Percentiles rank a stretch among this genome's conserved stretches.
Conservation (phyloP, 192 early-diverging fungal genomes). For the Gigaspora rosea region DNA sequence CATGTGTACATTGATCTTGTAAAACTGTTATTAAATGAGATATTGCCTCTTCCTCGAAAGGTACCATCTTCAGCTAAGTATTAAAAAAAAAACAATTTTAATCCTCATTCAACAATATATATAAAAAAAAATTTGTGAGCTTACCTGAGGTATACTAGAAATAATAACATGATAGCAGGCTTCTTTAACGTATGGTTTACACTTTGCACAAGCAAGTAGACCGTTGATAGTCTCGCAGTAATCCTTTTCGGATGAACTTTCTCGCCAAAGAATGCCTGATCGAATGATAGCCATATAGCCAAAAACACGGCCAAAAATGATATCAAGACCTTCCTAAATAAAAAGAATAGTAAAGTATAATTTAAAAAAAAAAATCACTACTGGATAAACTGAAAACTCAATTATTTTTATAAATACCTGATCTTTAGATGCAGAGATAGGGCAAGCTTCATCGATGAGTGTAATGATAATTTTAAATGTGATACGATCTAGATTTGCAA, state of each 20-base stretch:
- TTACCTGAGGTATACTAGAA: slow-evolving; percentile 55
- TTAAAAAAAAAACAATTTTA: slow-evolving; percentile 10
- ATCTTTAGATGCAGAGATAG: slow-evolving; percentile 28
- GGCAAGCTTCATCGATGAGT: slow-evolving; percentile 20
- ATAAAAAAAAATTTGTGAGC: background rate
- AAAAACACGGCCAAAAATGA: slow-evolving; percentile 90
- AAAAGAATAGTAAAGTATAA: background rate
- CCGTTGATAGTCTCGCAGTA: slow-evolving; percentile 67
- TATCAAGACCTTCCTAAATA: slow-evolving; percentile 83
- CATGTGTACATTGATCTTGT: background rate
- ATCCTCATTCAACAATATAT: background rate
- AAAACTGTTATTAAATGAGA: background rate
- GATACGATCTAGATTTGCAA: slow-evolving; percentile 43
- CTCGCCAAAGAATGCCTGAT: slow-evolving; percentile 71
- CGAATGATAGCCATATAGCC: slow-evolving; percentile 80
- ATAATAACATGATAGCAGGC: slow-evolving; percentile 73
- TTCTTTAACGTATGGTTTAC: slow-evolving; percentile 83
- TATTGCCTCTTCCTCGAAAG: slow-evolving; percentile 5
- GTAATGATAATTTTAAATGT: background rate
- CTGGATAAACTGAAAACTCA: background rate
- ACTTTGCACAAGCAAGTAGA: slow-evolving; percentile 66
- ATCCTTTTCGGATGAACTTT: slow-evolving; percentile 68
- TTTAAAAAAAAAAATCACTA: background rate
- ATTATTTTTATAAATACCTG: background rate
- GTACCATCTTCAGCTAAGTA: slow-evolving; percentile 19